These are phyloP conservation scores for Sideroxylon spinosum DNA, from an alignment of 179 eudicot genomes.

Conservation along the genomic window DNA sequence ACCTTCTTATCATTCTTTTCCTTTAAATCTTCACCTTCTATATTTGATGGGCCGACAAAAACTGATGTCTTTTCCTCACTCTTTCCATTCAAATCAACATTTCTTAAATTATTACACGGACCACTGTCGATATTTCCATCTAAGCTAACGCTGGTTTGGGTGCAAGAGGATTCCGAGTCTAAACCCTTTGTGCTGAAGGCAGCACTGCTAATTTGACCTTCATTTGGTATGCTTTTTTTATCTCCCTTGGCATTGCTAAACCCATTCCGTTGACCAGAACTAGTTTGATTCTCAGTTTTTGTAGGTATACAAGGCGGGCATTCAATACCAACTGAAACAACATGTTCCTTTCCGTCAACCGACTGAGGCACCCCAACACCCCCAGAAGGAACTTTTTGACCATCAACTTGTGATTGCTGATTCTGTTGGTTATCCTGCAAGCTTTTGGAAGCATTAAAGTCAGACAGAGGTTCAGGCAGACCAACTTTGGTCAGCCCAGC, in stretches of 20 bases:
- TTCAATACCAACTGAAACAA: slow-evolving; percentile 35
- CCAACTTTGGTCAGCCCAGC: slow-evolving; percentile 25
- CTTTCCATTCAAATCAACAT: slow-evolving; percentile 42
- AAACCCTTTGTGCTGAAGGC: slow-evolving; percentile 36
- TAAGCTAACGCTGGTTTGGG: slow-evolving; percentile 36
- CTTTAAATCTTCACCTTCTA: slow-evolving; percentile 34
- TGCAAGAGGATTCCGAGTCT: slow-evolving; percentile 66
- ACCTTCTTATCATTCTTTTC: slow-evolving; percentile 33
- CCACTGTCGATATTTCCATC: slow-evolving; percentile 46
- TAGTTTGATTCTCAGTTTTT: slow-evolving; percentile 34
- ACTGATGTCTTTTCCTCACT: slow-evolving; percentile 32
- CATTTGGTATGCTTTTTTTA: slow-evolving; percentile 25
- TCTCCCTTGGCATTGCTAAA: slow-evolving; percentile 35
- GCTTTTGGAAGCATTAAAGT: slow-evolving; percentile 27
- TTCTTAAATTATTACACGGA: slow-evolving; percentile 33
- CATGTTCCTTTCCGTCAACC: slow-evolving; percentile 27
- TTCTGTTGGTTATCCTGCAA: slow-evolving; percentile 30
- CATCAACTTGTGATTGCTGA: slow-evolving; percentile 29
- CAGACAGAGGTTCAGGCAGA: slow-evolving; percentile 31
- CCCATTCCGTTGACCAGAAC: slow-evolving; percentile 37
- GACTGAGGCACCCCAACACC: slow-evolving; percentile 30
- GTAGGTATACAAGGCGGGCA: slow-evolving; percentile 34
- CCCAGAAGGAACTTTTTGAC: slow-evolving; percentile 22
- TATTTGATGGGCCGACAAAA: slow-evolving; percentile 26
- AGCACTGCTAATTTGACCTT: slow-evolving; percentile 32